These are phyloP conservation scores for Zymoseptoria tritici DNA, from an alignment of 2,329 filamentous ascomycete species.

Conservation along the genomic window DNA sequence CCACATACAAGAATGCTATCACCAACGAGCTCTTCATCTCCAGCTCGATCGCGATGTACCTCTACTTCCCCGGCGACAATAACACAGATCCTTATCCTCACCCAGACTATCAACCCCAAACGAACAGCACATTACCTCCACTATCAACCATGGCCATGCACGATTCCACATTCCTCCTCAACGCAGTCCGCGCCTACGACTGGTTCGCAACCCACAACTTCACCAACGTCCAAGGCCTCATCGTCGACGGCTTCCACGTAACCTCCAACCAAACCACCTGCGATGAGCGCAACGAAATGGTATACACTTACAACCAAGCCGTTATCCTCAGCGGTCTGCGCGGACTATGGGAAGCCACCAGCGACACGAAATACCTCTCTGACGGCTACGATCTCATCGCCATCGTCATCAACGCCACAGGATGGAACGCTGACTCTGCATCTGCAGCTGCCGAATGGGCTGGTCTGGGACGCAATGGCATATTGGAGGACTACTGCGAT, in stretches of 20 bases:
- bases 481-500: constrained; percentile 82
- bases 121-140: constrained; percentile 41
- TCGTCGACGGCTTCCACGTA: constrained; percentile 81
- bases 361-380: constrained; percentile 59
- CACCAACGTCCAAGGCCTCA: constrained; percentile 68
- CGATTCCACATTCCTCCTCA: constrained; percentile 53
- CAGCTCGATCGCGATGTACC: constrained; percentile 82
- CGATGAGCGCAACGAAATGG: constrained; percentile 75
- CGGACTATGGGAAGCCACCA: constrained; percentile 73
- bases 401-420: constrained; percentile 69
- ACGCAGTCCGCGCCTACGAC: constrained; percentile 68
- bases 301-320: constrained; percentile 95
- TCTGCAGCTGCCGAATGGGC: constrained; percentile 46
- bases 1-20: constrained; percentile 92
- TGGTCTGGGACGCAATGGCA: constrained; percentile 69
- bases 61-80: constrained; percentile 75
- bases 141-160: constrained; percentile 19
- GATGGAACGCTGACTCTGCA: constrained; percentile 46
- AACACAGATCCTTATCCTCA: constrained; percentile 43
- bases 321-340: constrained; percentile 78
- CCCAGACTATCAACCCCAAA: constrained; percentile 28
- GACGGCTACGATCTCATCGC: constrained; percentile 72
- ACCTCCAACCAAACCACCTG: constrained; percentile 50
- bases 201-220: constrained; percentile 78
- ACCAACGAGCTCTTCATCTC: constrained; percentile 89